Percentiles rank a stretch among this genome's conserved stretches.
Conservation (phyloP, 2,329 filamentous ascomycete species). For the Xylaria sp. region DNA sequence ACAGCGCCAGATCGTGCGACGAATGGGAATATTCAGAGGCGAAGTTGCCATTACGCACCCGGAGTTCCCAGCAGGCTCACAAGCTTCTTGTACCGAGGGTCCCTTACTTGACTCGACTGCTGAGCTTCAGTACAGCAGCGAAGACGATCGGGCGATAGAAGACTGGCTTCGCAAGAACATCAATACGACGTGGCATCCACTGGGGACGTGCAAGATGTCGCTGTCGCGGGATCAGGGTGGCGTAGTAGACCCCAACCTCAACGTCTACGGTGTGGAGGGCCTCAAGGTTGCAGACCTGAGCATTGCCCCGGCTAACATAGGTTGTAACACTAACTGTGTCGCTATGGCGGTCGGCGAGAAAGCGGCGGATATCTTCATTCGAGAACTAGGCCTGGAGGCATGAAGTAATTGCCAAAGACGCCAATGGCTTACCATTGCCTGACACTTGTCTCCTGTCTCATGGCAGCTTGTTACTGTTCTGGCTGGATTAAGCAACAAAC, state of each 20-base stretch:
- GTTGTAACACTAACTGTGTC: conserved; percentile 59
- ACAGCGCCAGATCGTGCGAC: conserved; percentile 68
- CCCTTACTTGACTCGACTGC: conserved; percentile 37
- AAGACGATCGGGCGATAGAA: conserved; percentile 59
- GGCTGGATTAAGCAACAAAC: not conserved
- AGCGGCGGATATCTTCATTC: conserved; percentile 55
- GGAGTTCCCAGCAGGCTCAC: conserved; percentile 54
- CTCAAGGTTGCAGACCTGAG: conserved; percentile 53
- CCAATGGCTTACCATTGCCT: not conserved
- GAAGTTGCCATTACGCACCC: conserved; percentile 58
- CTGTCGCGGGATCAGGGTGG: conserved; percentile 51
- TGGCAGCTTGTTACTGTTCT: not conserved
- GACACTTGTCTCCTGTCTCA: not conserved
- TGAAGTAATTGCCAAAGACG: not conserved
- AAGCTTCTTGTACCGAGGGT: conserved; percentile 51
- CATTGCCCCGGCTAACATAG: conserved; percentile 21
- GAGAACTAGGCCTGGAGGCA: conserved; percentile 47
- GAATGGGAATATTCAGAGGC: conserved; percentile 62
- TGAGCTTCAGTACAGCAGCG: conserved; percentile 57
- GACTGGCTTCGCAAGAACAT: conserved; percentile 51
- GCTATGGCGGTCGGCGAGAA: conserved; percentile 62
- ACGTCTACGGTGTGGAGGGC: conserved; percentile 52
- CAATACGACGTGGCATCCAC: conserved; percentile 53
- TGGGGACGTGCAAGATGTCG: conserved; percentile 48
- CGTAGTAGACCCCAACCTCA: conserved; percentile 53